A percentile compares a stretch with the other conserved stretches of the same genome.
phyloP scores from a whole-genome alignment of 805 yeast species.

The Monosporozyma siamensis region DNA sequence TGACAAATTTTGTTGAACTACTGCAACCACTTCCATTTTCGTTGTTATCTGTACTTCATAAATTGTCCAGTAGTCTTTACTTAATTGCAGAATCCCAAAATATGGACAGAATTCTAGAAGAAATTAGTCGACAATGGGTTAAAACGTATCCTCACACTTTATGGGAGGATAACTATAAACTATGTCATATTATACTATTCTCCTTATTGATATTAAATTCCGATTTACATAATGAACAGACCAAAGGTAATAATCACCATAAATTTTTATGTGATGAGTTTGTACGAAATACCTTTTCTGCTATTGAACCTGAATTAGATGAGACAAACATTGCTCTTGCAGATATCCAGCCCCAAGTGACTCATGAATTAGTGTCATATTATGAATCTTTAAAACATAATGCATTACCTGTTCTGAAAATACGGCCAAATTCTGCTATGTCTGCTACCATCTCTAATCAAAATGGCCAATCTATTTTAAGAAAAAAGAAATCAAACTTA shows the following conservation, averaged over 20 bases:
- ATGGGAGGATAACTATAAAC: slow-evolving; percentile 40
- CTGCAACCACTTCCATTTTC: slow-evolving; percentile 40
- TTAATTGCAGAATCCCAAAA: slow-evolving; percentile 78
- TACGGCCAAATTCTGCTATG: slow-evolving; percentile 2
- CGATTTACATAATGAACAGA: slow-evolving; percentile 52
- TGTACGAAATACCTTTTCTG: slow-evolving; percentile 41
- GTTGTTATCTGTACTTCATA: slow-evolving; percentile 47
- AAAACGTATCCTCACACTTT: slow-evolving; percentile 34
- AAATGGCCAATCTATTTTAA: background rate
- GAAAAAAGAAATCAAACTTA: background rate
- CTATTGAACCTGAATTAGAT: slow-evolving; percentile 30
- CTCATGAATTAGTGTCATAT: slow-evolving; percentile 15
- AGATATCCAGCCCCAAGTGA: slow-evolving; percentile 8
- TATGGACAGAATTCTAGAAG: slow-evolving; percentile 62
- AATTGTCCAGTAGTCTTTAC: slow-evolving; percentile 56
- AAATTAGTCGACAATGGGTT: slow-evolving; percentile 58
- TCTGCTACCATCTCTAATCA: background rate
- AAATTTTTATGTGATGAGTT: slow-evolving; percentile 38
- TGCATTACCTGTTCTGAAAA: slow-evolving; percentile 19
- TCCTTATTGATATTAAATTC: slow-evolving; percentile 67
- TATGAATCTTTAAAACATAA: slow-evolving; percentile 17
- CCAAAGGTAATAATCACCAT: slow-evolving; percentile 24
- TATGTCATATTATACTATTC: slow-evolving; percentile 66
- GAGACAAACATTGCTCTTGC: slow-evolving; percentile 4
- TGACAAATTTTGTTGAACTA: slow-evolving; percentile 31